Percentiles rank a stretch among this genome's conserved stretches.
These are phyloP conservation scores for Capsicum rhomboideum DNA, from an alignment of 257 asterid species.

Conservation along the genomic window DNA sequence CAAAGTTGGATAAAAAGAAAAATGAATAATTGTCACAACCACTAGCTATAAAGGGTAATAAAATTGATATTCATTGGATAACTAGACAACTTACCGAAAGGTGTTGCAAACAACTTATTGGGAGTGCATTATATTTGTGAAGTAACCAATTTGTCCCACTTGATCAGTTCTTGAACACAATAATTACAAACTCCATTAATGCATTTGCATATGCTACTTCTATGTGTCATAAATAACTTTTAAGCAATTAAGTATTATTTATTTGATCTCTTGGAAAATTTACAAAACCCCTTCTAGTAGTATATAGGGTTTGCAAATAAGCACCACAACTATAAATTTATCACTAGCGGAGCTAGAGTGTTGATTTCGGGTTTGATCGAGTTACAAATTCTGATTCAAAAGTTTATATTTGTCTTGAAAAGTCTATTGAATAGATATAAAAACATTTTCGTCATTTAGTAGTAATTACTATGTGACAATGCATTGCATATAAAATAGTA, in stretches of 20 bases:
- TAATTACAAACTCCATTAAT: neutral
- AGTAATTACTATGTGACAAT: no score
- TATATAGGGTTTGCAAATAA: no score
- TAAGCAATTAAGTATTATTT: neutral
- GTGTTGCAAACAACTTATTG: neutral
- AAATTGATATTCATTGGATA: neutral
- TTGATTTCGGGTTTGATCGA: no score
- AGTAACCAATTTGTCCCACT: neutral
- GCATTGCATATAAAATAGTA: no score
- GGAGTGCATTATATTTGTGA: neutral
- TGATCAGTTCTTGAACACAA: neutral
- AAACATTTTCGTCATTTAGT: no score
- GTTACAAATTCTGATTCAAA: no score
- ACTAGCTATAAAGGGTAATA: neutral
- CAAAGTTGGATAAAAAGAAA: neutral
- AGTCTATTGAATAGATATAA: no score
- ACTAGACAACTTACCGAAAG: neutral
- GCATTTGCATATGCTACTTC: neutral
- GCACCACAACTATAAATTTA: neutral
- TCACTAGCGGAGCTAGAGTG: no score
- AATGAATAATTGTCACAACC: neutral
- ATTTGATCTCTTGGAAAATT: neutral
- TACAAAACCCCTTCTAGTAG: neutral
- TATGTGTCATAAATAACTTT: neutral
- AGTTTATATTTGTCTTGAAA: no score